A percentile compares a stretch with the other conserved stretches of the same genome.
phyloP scores from a whole-genome alignment of 371 early-diverging fungal genomes.

The Entomophthora muscae region DNA sequence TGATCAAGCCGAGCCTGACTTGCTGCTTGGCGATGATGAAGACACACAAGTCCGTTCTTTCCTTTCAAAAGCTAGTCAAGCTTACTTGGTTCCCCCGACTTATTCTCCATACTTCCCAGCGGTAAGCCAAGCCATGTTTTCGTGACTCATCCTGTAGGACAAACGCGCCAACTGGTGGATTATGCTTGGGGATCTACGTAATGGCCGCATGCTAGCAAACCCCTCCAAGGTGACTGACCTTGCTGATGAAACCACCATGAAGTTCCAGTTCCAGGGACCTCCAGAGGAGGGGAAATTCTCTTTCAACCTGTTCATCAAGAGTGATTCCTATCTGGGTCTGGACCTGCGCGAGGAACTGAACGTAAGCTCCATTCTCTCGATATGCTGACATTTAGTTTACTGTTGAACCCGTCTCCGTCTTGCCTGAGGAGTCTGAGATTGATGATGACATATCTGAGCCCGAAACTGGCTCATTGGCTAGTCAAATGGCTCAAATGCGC shows the following conservation, averaged over 20 bases:
- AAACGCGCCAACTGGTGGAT: slow-evolving; percentile 90
- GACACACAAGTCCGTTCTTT: slow-evolving; percentile 2
- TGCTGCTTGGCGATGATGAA: slow-evolving; percentile 6
- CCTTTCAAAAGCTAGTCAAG: slow-evolving; percentile 5
- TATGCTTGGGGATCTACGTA: slow-evolving; percentile 64
- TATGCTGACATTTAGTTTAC: slow-evolving; percentile 13
- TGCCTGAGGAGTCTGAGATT: slow-evolving; percentile 49
- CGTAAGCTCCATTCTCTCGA: slow-evolving; percentile 21
- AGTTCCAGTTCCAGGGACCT: slow-evolving; percentile 88
- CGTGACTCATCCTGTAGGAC: slow-evolving; percentile 14
- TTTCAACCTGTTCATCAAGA: slow-evolving; percentile 68
- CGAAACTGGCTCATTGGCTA: slow-evolving; percentile 86
- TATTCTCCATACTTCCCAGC: slow-evolving; percentile 49
- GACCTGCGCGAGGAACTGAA: slow-evolving; percentile 57
- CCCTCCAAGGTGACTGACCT: slow-evolving; percentile 66
- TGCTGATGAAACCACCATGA: slow-evolving; percentile 37
- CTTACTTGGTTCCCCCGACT: slow-evolving; percentile 17
- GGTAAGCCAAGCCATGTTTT: slow-evolving; percentile 1
- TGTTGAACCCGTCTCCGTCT: slow-evolving; percentile 42
- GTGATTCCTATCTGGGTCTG: slow-evolving; percentile 71
- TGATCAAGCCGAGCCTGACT: slow-evolving; percentile 8
- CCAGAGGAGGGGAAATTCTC: slow-evolving; percentile 65
- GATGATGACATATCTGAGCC: slow-evolving; percentile 93
- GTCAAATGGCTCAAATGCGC: slow-evolving; percentile 72
- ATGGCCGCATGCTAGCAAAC: slow-evolving; percentile 59